phyloP scores from a whole-genome alignment of 2,329 filamentous ascomycete genomes.

The Grosmannia serpens region DNA sequence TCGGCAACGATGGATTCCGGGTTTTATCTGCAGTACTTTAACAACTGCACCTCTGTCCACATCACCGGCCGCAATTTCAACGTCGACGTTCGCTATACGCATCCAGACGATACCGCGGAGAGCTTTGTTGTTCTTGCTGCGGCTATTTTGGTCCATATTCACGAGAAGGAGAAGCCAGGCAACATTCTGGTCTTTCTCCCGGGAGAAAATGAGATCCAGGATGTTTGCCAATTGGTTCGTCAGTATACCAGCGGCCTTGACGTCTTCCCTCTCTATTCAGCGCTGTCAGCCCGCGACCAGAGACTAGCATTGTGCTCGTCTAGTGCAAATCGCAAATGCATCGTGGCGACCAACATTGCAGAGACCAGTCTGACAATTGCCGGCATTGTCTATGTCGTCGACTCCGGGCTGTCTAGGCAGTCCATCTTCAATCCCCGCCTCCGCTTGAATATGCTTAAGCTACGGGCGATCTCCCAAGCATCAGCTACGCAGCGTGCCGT shows the following conservation, averaged over 20 bases:
- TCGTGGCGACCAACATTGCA: not conserved
- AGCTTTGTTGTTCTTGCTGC: not conserved
- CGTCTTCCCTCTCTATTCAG: not conserved
- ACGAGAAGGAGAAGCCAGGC: no score
- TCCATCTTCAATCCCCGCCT: no score
- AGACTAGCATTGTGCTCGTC: not conserved
- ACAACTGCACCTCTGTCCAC: not conserved
- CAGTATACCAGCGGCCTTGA: not conserved
- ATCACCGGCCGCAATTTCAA: not conserved
- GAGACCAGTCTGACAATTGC: not conserved
- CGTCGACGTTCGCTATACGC: not conserved
- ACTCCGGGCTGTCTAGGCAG: no score
- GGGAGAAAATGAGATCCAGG: no score
- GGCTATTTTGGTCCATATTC: not conserved
- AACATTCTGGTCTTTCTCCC: no score
- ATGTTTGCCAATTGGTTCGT: no score
- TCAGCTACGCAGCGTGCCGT: not conserved
- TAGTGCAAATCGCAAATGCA: not conserved
- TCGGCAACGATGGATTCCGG: no score
- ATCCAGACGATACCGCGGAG: not conserved
- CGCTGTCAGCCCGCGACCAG: not conserved
- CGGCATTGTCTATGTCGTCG: no score
- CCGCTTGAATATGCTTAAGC: not conserved
- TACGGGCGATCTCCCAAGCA: not conserved
- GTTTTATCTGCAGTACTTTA: not conserved